Evolutionary conservation across 1,139 yeast species (phyloP).

Genomic region (Debaryomyces psychrophilus): DNA sequence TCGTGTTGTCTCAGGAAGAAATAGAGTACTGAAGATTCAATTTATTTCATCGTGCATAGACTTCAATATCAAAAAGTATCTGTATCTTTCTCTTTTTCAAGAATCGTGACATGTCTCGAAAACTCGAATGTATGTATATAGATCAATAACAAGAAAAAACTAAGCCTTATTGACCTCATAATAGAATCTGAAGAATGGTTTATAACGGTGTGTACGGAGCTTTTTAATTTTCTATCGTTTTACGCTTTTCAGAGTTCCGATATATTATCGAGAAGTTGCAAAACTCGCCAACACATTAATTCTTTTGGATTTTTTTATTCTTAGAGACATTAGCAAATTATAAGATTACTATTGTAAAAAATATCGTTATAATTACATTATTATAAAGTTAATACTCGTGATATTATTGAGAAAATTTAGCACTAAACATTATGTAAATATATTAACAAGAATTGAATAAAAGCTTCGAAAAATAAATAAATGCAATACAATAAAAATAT

Average conservation of each 20-base stretch:
- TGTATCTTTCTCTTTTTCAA: too few relatives aligned
- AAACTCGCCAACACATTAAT: neutral
- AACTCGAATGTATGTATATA: too few relatives aligned
- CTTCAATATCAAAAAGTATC: too few relatives aligned
- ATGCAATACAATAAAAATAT: slow-evolving; percentile 3
- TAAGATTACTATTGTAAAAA: neutral
- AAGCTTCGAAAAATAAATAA: neutral
- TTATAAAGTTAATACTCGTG: neutral
- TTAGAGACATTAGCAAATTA: neutral
- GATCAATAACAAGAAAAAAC: too few relatives aligned
- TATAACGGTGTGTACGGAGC: too few relatives aligned
- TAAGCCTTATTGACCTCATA: too few relatives aligned
- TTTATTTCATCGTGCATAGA: too few relatives aligned
- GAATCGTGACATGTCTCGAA: too few relatives aligned
- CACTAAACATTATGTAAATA: slow-evolving; percentile 3
- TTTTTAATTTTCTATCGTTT: neutral
- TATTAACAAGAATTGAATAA: slow-evolving; percentile 3
- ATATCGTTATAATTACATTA: too few relatives aligned
- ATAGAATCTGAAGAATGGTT: too few relatives aligned
- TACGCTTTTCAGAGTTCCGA: neutral
- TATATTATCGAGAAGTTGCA: neutral
- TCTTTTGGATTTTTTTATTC: neutral
- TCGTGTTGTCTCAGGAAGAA: too few relatives aligned
- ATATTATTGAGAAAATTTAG: neutral
- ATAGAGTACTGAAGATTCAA: too few relatives aligned